A percentile compares a stretch with the other conserved stretches of the same genome.
phyloP scores from a whole-genome alignment of 2,329 filamentous ascomycete species.

The Rhynchosporium graminicola region DNA sequence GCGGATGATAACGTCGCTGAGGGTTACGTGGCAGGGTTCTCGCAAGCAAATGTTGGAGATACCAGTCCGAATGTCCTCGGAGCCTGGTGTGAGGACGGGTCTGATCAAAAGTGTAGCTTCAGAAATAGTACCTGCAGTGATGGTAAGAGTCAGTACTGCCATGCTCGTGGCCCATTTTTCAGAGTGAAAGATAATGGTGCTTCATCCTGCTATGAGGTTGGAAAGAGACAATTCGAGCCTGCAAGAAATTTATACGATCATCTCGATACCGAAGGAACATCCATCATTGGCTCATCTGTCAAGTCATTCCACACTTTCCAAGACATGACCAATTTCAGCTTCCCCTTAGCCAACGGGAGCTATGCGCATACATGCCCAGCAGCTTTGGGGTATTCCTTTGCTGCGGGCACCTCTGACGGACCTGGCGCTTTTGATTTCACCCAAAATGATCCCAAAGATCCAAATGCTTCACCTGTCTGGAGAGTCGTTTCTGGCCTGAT shows the following conservation, averaged over 20 bases:
- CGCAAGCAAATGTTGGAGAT: conserved; percentile 88
- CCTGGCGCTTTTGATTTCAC: conserved; percentile 93
- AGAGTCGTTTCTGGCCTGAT: conserved; percentile 70
- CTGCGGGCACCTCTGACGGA: conserved; percentile 88
- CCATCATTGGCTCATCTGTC: conserved; percentile 65
- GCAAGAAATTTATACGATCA: conserved; percentile 61
- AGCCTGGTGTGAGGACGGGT: conserved; percentile 86
- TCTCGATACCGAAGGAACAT: conserved; percentile 45
- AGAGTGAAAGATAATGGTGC: conserved; percentile 68
- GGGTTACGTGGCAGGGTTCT: conserved; percentile 86
- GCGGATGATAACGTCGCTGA: conserved; percentile 57
- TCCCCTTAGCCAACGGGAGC: conserved; percentile 72
- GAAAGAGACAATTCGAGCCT: conserved; percentile 67
- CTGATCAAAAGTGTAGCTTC: conserved; percentile 68
- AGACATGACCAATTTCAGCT: conserved; percentile 75
- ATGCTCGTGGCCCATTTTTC: conserved; percentile 72
- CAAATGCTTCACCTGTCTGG: conserved; percentile 71
- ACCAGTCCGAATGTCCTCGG: conserved; percentile 86
- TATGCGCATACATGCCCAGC: conserved; percentile 77
- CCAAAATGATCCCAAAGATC: conserved; percentile 76
- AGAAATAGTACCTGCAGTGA: conserved; percentile 82
- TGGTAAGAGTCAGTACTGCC: conserved; percentile 69
- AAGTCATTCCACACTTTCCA: conserved; percentile 84
- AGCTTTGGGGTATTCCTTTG: conserved; percentile 88
- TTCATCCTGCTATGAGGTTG: conserved; percentile 75